Evolutionary conservation across 2,329 filamentous ascomycete species (phyloP), one percentile per base, ranked within the genome.

Genomic region (Fusarium euwallaceae): DNA sequence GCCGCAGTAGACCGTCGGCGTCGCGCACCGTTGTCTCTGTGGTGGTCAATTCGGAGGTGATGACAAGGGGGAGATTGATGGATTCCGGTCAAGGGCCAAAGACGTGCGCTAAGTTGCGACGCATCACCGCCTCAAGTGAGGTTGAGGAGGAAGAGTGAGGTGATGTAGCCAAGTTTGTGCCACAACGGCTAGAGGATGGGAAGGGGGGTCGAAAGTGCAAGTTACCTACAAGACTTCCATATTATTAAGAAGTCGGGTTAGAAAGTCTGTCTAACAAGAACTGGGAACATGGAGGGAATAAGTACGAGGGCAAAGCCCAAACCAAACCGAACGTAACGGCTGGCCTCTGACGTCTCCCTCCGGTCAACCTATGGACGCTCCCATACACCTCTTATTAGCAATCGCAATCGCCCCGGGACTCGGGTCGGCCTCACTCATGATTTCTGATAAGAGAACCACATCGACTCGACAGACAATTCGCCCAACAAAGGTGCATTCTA

Each of bases 401-500:
- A 64, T 36, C 29, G 37, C 39, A 51, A 63, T 37, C 32, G 41
- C 41, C 9, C n/a, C 61, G 48, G 60, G 34, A 34, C 45, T 55
- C 34, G 45, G 43, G 61, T 41, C 27, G 61, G 61, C 61, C 53
- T 64, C 41, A 24, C 36, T 64, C 43, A 56, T 55, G 37, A 56
- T 64, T 66, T 72, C 66, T 74, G 72, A 75, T 70, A 75, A 73
- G 72, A 75, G 69, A 61, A 53, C 65, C 65, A 67, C 69, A 53
- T 66, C 72, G 64, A 32, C 60, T 66, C 72, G 64, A 32, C 60
- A 53, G 43, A 69, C 68, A 43, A 48, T 67, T 66, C 61, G 60
- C 43, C 72, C 65, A 67, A 70, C 72, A 72, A 72, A 69, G 65
- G 67, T 39, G 32, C 66, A 70, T 72, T 74, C 67, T 72, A 55